These are phyloP conservation scores for Chlamydomonas sphaeroides DNA, from an alignment of 139 green algal genomes.

Conservation along the genomic window DNA sequence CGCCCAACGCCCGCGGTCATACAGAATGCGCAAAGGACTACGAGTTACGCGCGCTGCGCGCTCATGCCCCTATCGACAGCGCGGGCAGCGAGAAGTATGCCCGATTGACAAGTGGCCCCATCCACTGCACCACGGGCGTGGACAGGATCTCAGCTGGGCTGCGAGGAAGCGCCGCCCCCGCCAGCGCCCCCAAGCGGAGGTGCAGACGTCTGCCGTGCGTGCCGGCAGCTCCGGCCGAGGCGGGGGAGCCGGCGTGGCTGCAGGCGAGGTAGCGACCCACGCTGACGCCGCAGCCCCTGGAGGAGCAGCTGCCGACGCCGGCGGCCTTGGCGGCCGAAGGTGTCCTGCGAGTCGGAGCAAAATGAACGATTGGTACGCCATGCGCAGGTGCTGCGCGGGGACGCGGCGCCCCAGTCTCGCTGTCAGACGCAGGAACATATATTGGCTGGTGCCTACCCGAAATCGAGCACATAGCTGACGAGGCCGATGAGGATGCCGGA, in stretches of 20 bases:
- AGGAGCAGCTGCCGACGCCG: not conserved
- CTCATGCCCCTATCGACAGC: not conserved
- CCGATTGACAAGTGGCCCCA: slow-evolving; percentile 16
- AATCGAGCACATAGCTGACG: slow-evolving; percentile 24
- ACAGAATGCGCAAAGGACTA: too few species aligned
- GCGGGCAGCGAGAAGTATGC: slow-evolving; percentile 23
- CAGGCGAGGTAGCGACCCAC: not conserved
- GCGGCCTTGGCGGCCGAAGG: slow-evolving; percentile 33
- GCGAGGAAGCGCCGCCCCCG: not conserved
- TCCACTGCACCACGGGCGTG: slow-evolving; percentile 19
- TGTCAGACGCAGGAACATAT: too few species aligned
- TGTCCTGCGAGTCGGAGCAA: too few species aligned
- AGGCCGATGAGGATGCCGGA: slow-evolving; percentile 9
- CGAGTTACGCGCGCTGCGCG: too few species aligned
- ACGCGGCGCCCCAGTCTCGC: too few species aligned
- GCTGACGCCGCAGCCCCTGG: slow-evolving; percentile 9
- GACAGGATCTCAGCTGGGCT: not conserved
- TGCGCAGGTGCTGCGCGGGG: too few species aligned
- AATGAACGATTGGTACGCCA: too few species aligned
- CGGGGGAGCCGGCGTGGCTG: not conserved
- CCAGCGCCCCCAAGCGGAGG: not conserved
- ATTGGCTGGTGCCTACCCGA: not conserved
- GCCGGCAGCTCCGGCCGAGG: not conserved
- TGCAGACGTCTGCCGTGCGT: not conserved
- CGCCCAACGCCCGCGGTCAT: too few species aligned